phyloP scores from a whole-genome alignment of 192 early-diverging fungal species.

The Entomortierella beljakovae region DNA sequence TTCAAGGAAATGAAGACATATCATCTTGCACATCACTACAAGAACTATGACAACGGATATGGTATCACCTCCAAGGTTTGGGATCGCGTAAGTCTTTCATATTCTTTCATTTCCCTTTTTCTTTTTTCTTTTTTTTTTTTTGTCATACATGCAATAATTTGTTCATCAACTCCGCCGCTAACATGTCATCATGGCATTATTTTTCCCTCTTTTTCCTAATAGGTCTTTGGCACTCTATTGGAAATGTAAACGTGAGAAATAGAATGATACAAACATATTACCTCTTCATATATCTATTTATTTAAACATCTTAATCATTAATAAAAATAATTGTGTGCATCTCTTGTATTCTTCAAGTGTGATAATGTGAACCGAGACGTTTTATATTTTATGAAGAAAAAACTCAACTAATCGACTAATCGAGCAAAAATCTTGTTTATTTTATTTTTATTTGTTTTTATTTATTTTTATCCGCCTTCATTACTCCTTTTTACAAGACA shows the following conservation, averaged over 20 bases:
- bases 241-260: constrained; percentile 21
- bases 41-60: constrained; percentile 84
- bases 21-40: constrained; percentile 95
- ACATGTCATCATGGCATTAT: background rate
- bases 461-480: background rate
- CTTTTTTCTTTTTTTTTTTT: constrained; percentile 2
- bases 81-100: constrained; percentile 71
- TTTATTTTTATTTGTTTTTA: background rate
- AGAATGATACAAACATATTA: background rate
- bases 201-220: background rate
- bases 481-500: constrained; percentile 49
- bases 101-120: background rate
- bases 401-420: no score
- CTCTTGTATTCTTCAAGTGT: no score
- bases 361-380: no score
- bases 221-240: constrained; percentile 49
- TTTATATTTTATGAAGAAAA: no score
- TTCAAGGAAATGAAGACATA: constrained; percentile 91
- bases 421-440: background rate
- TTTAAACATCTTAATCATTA: background rate
- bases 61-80: constrained; percentile 91
- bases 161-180: background rate
- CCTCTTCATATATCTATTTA: no score
- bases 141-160: background rate
- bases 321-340: no score